These are phyloP conservation scores for Calvatia gigantea DNA, from an alignment of 768 basidiomycete species.

Conservation along the genomic window DNA sequence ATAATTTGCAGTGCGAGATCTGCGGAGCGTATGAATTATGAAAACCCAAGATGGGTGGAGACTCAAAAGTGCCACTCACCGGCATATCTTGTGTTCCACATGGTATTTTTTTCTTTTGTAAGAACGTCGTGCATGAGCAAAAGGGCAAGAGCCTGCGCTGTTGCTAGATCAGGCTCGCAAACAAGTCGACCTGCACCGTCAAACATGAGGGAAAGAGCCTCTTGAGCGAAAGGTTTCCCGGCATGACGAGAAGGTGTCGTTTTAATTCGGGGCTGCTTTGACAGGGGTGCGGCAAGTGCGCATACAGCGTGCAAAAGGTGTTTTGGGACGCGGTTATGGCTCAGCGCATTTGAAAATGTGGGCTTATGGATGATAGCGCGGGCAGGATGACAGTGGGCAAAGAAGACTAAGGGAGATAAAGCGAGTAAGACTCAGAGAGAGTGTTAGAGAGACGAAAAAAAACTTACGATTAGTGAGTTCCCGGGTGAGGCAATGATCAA, in stretches of 20 bases:
- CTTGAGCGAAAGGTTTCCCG: slow-evolving; percentile 54
- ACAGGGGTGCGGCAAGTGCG: slow-evolving; percentile 75
- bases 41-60: slow-evolving; percentile 15
- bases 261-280: slow-evolving; percentile 59
- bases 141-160: slow-evolving; percentile 73
- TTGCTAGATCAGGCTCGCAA: slow-evolving; percentile 61
- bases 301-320: slow-evolving; percentile 74
- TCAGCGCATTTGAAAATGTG: slow-evolving; percentile 64
- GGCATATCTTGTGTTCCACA: slow-evolving; percentile 44
- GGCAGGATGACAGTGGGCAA: slow-evolving; percentile 77
- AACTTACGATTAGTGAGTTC: slow-evolving; percentile 72
- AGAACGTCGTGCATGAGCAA: slow-evolving; percentile 66
- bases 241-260: slow-evolving; percentile 53
- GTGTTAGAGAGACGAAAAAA: slow-evolving; percentile 12
- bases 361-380: slow-evolving; percentile 77
- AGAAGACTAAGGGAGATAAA: slow-evolving; percentile 57
- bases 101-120: slow-evolving; percentile 35
- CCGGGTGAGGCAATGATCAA: slow-evolving; percentile 62
- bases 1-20: slow-evolving; percentile 68
- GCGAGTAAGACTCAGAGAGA: slow-evolving; percentile 10
- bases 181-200: slow-evolving; percentile 62
- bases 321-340: slow-evolving; percentile 62
- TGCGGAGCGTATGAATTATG: slow-evolving; percentile 27
- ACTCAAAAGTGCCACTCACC: slow-evolving; percentile 31
- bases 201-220: slow-evolving; percentile 68